phyloP scores from a whole-genome alignment of 2,329 filamentous ascomycete species.

The Exophiala xenobiotica region DNA sequence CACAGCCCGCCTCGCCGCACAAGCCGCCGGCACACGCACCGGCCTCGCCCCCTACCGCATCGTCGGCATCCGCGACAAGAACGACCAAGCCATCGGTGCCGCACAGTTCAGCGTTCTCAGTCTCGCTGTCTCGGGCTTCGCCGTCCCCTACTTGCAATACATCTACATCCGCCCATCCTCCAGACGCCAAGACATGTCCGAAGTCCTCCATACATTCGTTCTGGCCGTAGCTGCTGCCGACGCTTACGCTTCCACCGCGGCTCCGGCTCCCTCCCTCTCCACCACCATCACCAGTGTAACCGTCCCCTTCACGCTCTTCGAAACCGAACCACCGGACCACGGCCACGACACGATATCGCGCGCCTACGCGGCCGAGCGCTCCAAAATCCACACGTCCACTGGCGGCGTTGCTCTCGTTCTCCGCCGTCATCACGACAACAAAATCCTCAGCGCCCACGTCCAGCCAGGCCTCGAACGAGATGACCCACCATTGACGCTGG shows the following conservation, averaged over 20 bases:
- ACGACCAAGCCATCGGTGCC: slow-evolving; percentile 25
- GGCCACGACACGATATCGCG: slow-evolving; percentile 21
- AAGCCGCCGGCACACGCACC: slow-evolving; percentile 13
- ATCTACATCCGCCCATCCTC: slow-evolving; percentile 26
- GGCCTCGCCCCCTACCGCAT: slow-evolving; percentile 26
- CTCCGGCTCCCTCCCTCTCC: neutral
- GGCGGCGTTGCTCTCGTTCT: slow-evolving; percentile 27
- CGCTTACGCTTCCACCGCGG: no score
- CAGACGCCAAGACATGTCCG: slow-evolving; percentile 29
- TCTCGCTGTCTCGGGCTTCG: slow-evolving; percentile 10
- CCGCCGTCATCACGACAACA: neutral
- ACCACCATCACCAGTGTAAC: neutral
- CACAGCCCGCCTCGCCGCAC: slow-evolving; percentile 24
- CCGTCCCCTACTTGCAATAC: slow-evolving; percentile 29
- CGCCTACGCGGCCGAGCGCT: slow-evolving; percentile 18
- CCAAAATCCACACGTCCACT: slow-evolving; percentile 26
- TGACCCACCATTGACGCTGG: slow-evolving; percentile 26
- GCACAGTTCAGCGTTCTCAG: slow-evolving; percentile 29
- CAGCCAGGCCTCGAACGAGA: slow-evolving; percentile 26
- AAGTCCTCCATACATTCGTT: slow-evolving; percentile 29
- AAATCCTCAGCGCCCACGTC: slow-evolving; percentile 25
- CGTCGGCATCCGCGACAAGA: slow-evolving; percentile 24
- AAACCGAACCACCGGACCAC: slow-evolving; percentile 27
- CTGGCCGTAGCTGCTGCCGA: slow-evolving; percentile 26
- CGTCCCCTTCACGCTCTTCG: slow-evolving; percentile 29